Conservation (phyloP, 1,139 yeast genomes). For the Blastobotrys raffinosifermentans region DNA sequence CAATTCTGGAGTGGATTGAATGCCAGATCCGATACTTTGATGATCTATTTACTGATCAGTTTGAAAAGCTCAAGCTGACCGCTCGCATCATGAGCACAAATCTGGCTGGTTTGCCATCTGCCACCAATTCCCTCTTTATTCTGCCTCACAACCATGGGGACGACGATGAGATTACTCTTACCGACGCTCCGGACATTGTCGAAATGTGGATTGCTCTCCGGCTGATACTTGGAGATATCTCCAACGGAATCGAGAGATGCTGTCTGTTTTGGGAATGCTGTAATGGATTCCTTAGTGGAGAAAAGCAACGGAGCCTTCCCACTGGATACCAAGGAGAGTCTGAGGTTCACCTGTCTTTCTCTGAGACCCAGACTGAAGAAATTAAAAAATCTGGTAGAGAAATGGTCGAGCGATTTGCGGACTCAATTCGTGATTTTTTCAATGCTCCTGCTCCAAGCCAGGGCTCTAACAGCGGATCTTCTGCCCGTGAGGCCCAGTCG, state of each 20-base stretch:
- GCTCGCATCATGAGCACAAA: conserved; percentile 32
- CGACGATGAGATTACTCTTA: conserved; percentile 13
- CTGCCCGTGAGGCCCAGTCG: background rate
- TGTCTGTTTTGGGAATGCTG: conserved; percentile 44
- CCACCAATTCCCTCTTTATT: conserved; percentile 20
- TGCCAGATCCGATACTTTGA: conserved; percentile 41
- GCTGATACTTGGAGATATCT: conserved; percentile 42
- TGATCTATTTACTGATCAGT: conserved; percentile 36
- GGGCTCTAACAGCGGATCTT: background rate
- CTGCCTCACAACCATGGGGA: conserved; percentile 11
- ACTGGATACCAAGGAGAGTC: conserved; percentile 42
- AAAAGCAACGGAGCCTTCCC: conserved; percentile 38
- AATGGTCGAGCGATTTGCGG: conserved; percentile 22
- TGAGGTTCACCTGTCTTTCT: conserved; percentile 28
- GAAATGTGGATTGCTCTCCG: conserved; percentile 51
- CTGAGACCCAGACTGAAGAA: conserved; percentile 25
- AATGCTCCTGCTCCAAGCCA: conserved; percentile 8
- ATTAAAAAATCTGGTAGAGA: conserved; percentile 25
- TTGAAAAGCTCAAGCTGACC: conserved; percentile 32
- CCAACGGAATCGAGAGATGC: conserved; percentile 31
- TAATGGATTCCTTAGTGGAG: conserved; percentile 41
- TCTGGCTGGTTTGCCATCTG: conserved; percentile 26
- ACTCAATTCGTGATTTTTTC: conserved; percentile 29
- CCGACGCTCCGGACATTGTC: conserved; percentile 43
- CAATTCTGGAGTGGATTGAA: conserved; percentile 57